phyloP scores from a whole-genome alignment of 768 basidiomycete species.

The Agrocybe chaxingu region DNA sequence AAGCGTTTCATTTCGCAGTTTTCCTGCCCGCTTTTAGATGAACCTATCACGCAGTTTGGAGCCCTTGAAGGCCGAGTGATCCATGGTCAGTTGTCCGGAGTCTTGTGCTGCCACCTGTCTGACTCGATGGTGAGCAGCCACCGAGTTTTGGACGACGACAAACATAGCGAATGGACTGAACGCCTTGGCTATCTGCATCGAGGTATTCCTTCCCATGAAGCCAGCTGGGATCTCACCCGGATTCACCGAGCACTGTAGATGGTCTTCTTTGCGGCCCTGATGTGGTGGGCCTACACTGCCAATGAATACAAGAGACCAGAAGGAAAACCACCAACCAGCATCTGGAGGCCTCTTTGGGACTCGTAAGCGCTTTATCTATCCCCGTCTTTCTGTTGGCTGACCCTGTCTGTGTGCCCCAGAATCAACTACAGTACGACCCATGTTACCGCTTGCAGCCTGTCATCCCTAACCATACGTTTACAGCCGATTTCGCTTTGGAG shows the following conservation, averaged over 20 bases:
- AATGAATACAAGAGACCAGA: conserved; percentile 57
- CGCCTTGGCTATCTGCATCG: conserved; percentile 79
- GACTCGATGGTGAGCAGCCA: conserved; percentile 38
- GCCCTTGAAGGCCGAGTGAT: conserved; percentile 68
- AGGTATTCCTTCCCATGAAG: conserved; percentile 43
- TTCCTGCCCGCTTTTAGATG: neutral
- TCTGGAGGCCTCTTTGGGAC: conserved; percentile 75
- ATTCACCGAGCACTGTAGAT: conserved; percentile 45
- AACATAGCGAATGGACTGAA: conserved; percentile 84
- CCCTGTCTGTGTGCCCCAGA: conserved; percentile 10
- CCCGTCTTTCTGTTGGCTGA: conserved; percentile 9
- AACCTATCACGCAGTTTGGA: conserved; percentile 45
- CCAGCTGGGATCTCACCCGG: conserved; percentile 7
- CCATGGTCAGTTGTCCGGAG: conserved; percentile 36
- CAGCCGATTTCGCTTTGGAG: conserved; percentile 36
- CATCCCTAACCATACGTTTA: neutral
- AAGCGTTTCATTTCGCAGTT: conserved; percentile 16
- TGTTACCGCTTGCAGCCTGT: neutral
- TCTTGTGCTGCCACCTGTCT: neutral
- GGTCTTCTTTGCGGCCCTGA: conserved; percentile 73
- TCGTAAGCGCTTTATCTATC: conserved; percentile 36
- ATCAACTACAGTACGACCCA: conserved; percentile 26
- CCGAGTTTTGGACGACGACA: conserved; percentile 76
- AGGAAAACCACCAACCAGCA: conserved; percentile 42
- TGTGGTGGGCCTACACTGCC: conserved; percentile 82